Evolutionary conservation across 1,284 basidiomycete genomes (phyloP).

Genomic region (Veloboletus limbatus): DNA sequence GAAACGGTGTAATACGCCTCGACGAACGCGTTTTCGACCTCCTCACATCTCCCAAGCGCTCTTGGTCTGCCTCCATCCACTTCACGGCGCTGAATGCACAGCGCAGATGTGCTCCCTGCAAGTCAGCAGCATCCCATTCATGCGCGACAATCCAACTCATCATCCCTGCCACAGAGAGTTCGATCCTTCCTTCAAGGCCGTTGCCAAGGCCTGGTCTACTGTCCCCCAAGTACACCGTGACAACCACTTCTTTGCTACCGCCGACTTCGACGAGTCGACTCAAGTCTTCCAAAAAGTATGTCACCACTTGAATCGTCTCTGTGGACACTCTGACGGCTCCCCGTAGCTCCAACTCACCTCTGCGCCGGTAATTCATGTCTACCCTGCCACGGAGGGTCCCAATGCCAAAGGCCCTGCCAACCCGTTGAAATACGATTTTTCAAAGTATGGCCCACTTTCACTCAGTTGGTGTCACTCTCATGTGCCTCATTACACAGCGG

Average conservation of each 20-base stretch:
- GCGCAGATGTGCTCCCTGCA: slow-evolving; percentile 81
- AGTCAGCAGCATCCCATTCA: slow-evolving; percentile 40
- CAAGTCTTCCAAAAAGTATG: slow-evolving; percentile 75
- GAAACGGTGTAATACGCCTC: slow-evolving; percentile 79
- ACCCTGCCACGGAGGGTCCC: slow-evolving; percentile 71
- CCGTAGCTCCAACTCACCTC: slow-evolving; percentile 62
- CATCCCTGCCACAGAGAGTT: slow-evolving; percentile 60
- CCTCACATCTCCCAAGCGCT: slow-evolving; percentile 68
- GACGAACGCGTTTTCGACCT: slow-evolving; percentile 74
- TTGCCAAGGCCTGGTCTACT: slow-evolving; percentile 78
- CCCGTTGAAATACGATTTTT: slow-evolving; percentile 77
- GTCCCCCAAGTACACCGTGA: slow-evolving; percentile 60
- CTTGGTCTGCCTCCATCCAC: slow-evolving; percentile 81
- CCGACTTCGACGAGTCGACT: slow-evolving; percentile 81
- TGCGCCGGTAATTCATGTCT: slow-evolving; percentile 82
- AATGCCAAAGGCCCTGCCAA: slow-evolving; percentile 52
- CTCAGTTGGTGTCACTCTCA: slow-evolving; percentile 9
- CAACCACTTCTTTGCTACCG: slow-evolving; percentile 86
- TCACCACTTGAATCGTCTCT: not conserved
- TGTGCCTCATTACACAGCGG: slow-evolving; percentile 53
- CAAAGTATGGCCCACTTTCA: slow-evolving; percentile 45
- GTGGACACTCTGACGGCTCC: slow-evolving; percentile 10
- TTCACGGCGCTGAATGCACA: slow-evolving; percentile 81
- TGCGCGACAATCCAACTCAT: not conserved
- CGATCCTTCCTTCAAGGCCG: slow-evolving; percentile 73